Base-by-base conservation (phyloP, 306 rosid genomes). In the Casuarina glauca region DNA sequence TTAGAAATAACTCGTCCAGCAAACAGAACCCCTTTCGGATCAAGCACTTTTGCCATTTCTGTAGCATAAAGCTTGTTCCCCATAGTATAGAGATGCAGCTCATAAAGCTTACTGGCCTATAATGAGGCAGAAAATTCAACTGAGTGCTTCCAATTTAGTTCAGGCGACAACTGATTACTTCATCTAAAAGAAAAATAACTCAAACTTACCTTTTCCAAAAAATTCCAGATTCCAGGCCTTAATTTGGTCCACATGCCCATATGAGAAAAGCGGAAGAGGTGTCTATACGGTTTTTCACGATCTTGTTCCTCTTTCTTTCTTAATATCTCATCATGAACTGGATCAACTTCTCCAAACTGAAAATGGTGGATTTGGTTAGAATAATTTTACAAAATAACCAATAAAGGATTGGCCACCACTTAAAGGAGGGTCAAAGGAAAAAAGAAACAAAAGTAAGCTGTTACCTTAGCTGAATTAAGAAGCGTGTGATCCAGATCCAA, bases 201-300 rank as follows among this genome's bases (percentile, higher is more conserved):
- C 57, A 51, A 81, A 80, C 60, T 72, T 80, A 96, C 99, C 96
- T 91, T 93, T 84, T 96, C 99, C 88, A 96, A 83, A 86, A 96
- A 96, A 63, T 88, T 93, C 99, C 99, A 96, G 82, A 96, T 82
- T 64, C 99, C 99, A 5, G 99, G 99, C 52, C 99, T 89, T 76
- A 96, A 86, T 90, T 96, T 96, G 76, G 99, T 96, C 99, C 99
- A 96, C 99, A 96, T 96, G 88, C 96, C 99, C 99, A 96, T 86
- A 84, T 93, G 99, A 73, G 95, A 87, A 77, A 96, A 93, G 73
- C 98, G 96, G 74, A 91, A 96, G 81, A 96, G 96, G 76, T 93
- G 97, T 78, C 98, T 88, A 3, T 84, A 88, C n/a, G 87, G 71
- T 79, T 86, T 89, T 81, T 91, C 95, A 71, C 94, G 96, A 80